Conservation (phyloP, 139 green algal species). For the Pleodorina starrii region DNA sequence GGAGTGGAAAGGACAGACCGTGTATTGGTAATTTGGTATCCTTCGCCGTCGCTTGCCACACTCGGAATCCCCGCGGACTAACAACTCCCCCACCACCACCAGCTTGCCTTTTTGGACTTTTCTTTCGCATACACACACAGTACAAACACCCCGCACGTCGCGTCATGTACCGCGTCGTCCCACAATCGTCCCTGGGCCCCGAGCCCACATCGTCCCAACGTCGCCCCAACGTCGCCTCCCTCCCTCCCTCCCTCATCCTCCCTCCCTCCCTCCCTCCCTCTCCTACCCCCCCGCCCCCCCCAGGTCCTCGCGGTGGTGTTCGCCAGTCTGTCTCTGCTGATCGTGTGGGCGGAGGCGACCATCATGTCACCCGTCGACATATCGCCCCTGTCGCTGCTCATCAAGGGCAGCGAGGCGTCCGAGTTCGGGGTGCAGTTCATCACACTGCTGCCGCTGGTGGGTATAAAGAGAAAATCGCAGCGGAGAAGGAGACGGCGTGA, state of each 20-base stretch:
- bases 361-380: slow-evolving; percentile 87
- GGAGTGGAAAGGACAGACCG: too few relatives aligned
- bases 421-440: slow-evolving; percentile 63
- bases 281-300: neutral
- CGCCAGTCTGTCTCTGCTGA: slow-evolving; percentile 66
- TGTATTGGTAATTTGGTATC: too few relatives aligned
- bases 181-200: neutral
- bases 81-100: too few relatives aligned
- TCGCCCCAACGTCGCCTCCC: neutral
- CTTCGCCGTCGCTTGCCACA: too few relatives aligned
- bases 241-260: neutral
- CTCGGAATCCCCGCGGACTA: too few relatives aligned
- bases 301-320: slow-evolving; percentile 59
- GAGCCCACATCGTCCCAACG: neutral
- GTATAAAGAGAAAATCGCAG: too few relatives aligned
- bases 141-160: too few relatives aligned
- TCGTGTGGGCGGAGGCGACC: slow-evolving; percentile 92
- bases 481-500: too few relatives aligned
- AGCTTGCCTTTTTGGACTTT: too few relatives aligned
- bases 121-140: too few relatives aligned
- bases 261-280: neutral
- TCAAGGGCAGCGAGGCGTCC: slow-evolving; percentile 45
- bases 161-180: too few relatives aligned
- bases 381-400: slow-evolving; percentile 83
- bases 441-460: slow-evolving; percentile 53